Conservation (phyloP, 371 early-diverging fungal species). For the Rhizomucor miehei region DNA sequence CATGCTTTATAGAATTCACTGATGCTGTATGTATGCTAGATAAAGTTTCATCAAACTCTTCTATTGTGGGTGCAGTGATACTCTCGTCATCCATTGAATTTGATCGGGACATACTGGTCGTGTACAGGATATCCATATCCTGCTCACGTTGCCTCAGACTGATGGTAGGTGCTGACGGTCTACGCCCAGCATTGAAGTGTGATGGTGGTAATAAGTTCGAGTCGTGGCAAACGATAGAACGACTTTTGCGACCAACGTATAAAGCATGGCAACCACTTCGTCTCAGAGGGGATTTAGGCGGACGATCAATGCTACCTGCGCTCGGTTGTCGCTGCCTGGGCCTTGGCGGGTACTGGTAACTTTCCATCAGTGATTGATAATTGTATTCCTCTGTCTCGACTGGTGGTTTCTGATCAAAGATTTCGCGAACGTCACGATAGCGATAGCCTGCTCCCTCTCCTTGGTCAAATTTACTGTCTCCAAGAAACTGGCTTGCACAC, state of each 20-base stretch:
- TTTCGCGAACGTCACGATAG: constrained; percentile 39
- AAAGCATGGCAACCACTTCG: constrained; percentile 1
- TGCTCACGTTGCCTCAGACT: constrained; percentile 7
- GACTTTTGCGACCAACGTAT: neutral
- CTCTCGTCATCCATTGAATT: constrained; percentile 17
- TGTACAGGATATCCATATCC: constrained; percentile 20
- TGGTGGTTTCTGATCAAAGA: constrained; percentile 11
- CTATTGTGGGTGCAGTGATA: constrained; percentile 3
- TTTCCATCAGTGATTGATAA: constrained; percentile 3
- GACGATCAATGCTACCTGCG: constrained; percentile 17
- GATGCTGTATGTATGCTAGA: neutral
- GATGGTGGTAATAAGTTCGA: constrained; percentile 8
- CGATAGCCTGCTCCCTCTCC: neutral
- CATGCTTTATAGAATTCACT: neutral
- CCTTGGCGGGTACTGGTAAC: too few species aligned
- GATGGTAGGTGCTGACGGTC: constrained; percentile 10
- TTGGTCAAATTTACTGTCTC: neutral
- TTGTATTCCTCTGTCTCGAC: constrained; percentile 2
- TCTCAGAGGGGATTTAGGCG: constrained; percentile 43
- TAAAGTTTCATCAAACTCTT: too few species aligned
- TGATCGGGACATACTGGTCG: constrained; percentile 5
- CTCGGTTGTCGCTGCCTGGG: too few species aligned
- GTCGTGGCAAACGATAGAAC: neutral
- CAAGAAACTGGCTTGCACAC: neutral
- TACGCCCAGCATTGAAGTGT: neutral